A percentile compares a stretch with the other conserved stretches of the same genome.
Conservation (phyloP, 2,329 filamentous ascomycete species). For the Colletotrichum musicola region DNA sequence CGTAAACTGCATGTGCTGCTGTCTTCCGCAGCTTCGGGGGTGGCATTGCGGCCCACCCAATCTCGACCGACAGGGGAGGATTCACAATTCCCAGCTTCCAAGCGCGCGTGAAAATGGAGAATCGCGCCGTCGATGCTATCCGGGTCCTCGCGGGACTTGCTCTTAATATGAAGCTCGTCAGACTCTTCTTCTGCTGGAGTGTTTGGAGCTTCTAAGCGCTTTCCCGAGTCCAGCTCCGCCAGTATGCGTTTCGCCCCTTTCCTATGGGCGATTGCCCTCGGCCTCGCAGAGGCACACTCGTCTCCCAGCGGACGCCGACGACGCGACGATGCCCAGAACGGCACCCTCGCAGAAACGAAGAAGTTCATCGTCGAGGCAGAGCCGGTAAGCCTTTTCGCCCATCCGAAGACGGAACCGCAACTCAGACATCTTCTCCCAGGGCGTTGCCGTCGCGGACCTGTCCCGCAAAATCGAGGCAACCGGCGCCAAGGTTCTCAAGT, state of each 20-base stretch:
- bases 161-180: not conserved
- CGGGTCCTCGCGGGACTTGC: not conserved
- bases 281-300: not conserved
- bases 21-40: not conserved
- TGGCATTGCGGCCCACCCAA: not conserved
- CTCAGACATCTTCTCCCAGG: slow-evolving; percentile 8
- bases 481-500: slow-evolving; percentile 39
- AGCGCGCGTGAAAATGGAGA: not conserved
- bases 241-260: slow-evolving; percentile 3
- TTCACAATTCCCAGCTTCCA: not conserved
- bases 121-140: not conserved
- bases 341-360: slow-evolving; percentile 4
- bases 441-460: slow-evolving; percentile 31
- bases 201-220: no score
- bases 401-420: rapidly evolving
- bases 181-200: no score
- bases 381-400: slow-evolving; percentile 14
- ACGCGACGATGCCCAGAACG: not conserved
- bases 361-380: slow-evolving; percentile 42
- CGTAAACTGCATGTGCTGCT: not conserved
- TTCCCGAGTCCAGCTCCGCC: not conserved
- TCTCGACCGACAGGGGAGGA: not conserved
- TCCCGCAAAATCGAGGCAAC: slow-evolving; percentile 32
- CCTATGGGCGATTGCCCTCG: not conserved
- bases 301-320: not conserved